A percentile compares a stretch with the other conserved stretches of the same genome.
Conservation (phyloP, 2,329 filamentous ascomycete species). For the Coniochaeta sp. region DNA sequence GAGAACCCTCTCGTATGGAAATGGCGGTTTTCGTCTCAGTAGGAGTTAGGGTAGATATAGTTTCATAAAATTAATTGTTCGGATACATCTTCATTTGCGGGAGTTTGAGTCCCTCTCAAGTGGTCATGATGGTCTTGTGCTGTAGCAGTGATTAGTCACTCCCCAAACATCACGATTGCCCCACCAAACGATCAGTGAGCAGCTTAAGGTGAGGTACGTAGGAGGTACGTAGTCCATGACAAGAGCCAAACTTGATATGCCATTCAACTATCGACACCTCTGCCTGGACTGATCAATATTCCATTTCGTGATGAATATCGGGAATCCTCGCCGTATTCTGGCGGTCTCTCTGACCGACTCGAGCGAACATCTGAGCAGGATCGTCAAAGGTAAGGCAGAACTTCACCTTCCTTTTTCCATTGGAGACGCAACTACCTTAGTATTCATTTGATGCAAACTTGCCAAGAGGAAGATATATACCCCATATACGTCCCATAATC, state of each 20-base stretch:
- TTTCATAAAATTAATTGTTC: background rate
- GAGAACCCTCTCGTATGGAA: background rate
- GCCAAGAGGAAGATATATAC: no score
- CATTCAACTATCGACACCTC: background rate
- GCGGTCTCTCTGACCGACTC: constrained; percentile 44
- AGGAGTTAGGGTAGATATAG: background rate
- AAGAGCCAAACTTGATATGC: background rate
- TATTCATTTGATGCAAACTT: background rate
- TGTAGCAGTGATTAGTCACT: no score
- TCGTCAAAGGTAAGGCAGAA: constrained; percentile 42
- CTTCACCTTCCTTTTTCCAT: background rate
- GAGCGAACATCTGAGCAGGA: constrained; percentile 34
- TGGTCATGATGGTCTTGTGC: no score
- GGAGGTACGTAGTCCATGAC: background rate
- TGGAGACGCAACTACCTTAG: constrained; percentile 3
- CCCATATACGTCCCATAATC: no score
- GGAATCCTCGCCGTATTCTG: constrained; percentile 48
- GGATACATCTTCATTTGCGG: background rate
- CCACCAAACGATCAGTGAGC: no score
- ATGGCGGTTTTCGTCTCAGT: background rate
- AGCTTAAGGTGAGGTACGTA: no score
- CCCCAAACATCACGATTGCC: no score
- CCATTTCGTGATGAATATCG: constrained; percentile 15
- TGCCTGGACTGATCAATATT: background rate
- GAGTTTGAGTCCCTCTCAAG: background rate